Evolutionary conservation across 768 basidiomycete species (phyloP).

Genomic region (Tremella mesenterica): DNA sequence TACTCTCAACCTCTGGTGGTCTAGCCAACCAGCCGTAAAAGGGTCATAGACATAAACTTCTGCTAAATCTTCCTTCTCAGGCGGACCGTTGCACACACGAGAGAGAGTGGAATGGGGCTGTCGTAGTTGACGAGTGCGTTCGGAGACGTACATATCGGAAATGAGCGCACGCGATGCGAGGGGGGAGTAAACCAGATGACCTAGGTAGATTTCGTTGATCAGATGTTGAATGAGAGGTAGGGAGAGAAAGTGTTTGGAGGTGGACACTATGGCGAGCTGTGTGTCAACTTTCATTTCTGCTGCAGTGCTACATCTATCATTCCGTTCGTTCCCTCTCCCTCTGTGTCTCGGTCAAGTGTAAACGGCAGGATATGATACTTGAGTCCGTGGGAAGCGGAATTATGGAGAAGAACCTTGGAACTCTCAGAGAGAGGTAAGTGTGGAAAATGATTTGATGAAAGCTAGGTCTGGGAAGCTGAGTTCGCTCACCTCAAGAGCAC

Average conservation of each 20-base stretch:
- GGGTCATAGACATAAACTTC: conserved; percentile 43
- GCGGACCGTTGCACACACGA: background rate
- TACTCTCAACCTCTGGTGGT: conserved; percentile 78
- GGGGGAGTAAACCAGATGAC: conserved; percentile 45
- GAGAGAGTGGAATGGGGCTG: conserved; percentile 48
- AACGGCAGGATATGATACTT: too few species aligned
- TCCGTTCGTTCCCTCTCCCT: too few species aligned
- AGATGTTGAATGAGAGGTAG: conserved; percentile 77
- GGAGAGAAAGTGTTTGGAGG: conserved; percentile 73
- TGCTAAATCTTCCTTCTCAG: conserved; percentile 11
- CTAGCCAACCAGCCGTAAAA: conserved; percentile 49
- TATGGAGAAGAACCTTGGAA: too few species aligned
- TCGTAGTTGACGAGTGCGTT: conserved; percentile 55
- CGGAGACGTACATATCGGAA: conserved; percentile 70
- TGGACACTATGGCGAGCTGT: conserved; percentile 80
- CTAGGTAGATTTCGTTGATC: conserved; percentile 76
- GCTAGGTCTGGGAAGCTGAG: too few species aligned
- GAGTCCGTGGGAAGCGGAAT: too few species aligned
- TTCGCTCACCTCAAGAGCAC: conserved; percentile 67
- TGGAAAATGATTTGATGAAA: too few species aligned
- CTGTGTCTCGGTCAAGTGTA: too few species aligned
- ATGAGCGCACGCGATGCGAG: conserved; percentile 63
- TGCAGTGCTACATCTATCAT: too few species aligned
- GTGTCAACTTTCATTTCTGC: background rate
- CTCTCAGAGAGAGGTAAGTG: too few species aligned